A percentile compares a stretch with the other conserved stretches of the same genome.
Conservation (phyloP, 768 basidiomycete genomes). For the Leccinum ochraceum region DNA sequence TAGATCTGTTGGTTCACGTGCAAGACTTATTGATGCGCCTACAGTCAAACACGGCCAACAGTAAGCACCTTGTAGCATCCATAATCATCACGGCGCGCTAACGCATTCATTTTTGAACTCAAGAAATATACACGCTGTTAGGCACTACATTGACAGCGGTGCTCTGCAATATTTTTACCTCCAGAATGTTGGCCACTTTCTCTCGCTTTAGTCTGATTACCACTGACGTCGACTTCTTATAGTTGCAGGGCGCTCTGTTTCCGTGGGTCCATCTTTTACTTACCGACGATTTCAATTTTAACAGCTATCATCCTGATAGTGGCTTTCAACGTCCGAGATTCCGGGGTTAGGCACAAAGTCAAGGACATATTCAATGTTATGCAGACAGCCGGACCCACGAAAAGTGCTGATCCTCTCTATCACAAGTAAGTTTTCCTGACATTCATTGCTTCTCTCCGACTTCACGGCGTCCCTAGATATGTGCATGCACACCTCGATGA, state of each 20-base stretch:
- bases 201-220: background rate
- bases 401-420: conserved; percentile 10
- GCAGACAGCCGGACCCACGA: background rate
- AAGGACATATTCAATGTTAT: conserved; percentile 13
- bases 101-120: background rate
- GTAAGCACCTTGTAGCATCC: conserved; percentile 19
- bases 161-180: conserved; percentile 41
- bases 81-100: background rate
- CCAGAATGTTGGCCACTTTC: conserved; percentile 45
- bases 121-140: conserved; percentile 7
- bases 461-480: background rate
- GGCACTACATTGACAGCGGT: conserved; percentile 15
- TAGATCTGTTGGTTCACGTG: conserved; percentile 21
- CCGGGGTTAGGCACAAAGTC: conserved; percentile 4
- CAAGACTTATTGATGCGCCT: conserved; percentile 30
- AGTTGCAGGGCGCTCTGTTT: conserved; percentile 52
- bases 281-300: background rate
- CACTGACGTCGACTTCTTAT: conserved; percentile 2
- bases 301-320: conserved; percentile 5
- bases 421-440: conserved; percentile 1
- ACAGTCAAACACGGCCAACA: conserved; percentile 26
- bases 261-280: conserved; percentile 35
- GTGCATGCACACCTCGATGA: background rate
- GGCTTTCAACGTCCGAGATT: conserved; percentile 29
- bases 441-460: too few relatives aligned